phyloP scores from a whole-genome alignment of 192 early-diverging fungal genomes.

The Podochytrium sp. region DNA sequence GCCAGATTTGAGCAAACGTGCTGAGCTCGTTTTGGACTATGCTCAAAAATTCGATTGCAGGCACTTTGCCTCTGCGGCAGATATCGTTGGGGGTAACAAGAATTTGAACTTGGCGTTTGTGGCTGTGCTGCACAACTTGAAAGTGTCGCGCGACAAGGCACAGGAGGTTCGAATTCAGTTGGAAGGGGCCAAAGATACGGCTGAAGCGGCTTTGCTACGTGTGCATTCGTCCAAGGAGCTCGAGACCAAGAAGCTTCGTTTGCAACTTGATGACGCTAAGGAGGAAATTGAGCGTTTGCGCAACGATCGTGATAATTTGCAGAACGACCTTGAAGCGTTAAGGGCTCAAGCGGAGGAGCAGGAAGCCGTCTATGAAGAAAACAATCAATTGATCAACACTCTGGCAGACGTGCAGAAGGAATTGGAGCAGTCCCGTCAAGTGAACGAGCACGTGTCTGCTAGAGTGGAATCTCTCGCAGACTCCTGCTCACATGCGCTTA shows the following conservation, averaged over 20 bases:
- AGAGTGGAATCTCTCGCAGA: conserved; percentile 9
- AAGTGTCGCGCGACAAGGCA: conserved; percentile 20
- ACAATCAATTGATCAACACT: neutral
- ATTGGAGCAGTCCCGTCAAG: neutral
- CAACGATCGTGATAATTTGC: neutral
- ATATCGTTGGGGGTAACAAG: conserved; percentile 47
- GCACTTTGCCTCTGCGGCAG: conserved; percentile 37
- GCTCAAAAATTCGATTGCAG: conserved; percentile 46
- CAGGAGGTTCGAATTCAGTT: neutral
- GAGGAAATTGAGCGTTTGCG: conserved; percentile 12
- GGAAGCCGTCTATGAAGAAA: neutral
- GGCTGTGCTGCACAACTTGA: conserved; percentile 44
- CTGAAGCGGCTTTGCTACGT: conserved; percentile 17
- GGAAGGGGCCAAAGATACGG: conserved; percentile 26
- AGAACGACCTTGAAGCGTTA: conserved; percentile 17
- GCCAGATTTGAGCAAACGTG: conserved; percentile 31
- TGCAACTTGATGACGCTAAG: conserved; percentile 12
- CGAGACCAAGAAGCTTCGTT: conserved; percentile 1
- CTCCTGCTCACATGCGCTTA: neutral
- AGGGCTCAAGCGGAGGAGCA: conserved; percentile 2
- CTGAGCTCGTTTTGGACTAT: conserved; percentile 37
- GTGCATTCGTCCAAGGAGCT: conserved; percentile 2
- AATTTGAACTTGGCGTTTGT: conserved; percentile 51
- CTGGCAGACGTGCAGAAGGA: conserved; percentile 19
- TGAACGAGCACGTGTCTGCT: neutral